Evolutionary conservation across 257 asterid species (phyloP).

Genomic region (Solanum sejunctum): DNA sequence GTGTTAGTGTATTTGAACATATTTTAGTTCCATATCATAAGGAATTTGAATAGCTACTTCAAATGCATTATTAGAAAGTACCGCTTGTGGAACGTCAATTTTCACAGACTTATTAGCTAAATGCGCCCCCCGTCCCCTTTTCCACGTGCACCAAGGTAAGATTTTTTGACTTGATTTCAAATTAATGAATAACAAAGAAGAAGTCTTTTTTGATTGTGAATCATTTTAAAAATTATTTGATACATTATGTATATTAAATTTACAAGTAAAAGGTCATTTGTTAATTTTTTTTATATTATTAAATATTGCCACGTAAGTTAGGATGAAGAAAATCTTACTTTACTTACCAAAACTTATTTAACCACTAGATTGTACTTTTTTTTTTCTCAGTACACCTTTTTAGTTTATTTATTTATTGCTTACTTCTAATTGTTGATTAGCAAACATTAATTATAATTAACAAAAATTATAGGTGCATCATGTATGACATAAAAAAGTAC

Average conservation of each 20-base stretch:
- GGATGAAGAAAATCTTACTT: background rate
- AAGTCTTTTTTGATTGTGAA: no score
- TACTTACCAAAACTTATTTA: background rate
- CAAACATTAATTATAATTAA: background rate
- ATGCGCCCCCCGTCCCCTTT: no score
- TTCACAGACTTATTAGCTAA: no score
- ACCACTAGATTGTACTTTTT: background rate
- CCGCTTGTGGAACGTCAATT: no score
- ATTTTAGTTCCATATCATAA: no score
- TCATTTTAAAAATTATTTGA: no score
- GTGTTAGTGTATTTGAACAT: no score
- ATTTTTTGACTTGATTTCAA: background rate
- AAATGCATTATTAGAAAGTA: no score
- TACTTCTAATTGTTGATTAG: background rate
- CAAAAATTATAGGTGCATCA: background rate
- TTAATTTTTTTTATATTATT: background rate
- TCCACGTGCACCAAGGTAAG: background rate
- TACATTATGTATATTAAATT: no score
- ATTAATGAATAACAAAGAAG: background rate
- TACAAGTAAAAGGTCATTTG: no score
- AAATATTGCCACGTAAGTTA: background rate
- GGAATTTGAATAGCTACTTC: no score
- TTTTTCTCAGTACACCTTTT: background rate
- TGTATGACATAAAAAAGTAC: background rate
- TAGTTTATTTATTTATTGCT: background rate